Evolutionary conservation across 345 rosid genomes (phyloP), one percentile per base, ranked within the genome.

Genomic region (Citrus unshiu): DNA sequence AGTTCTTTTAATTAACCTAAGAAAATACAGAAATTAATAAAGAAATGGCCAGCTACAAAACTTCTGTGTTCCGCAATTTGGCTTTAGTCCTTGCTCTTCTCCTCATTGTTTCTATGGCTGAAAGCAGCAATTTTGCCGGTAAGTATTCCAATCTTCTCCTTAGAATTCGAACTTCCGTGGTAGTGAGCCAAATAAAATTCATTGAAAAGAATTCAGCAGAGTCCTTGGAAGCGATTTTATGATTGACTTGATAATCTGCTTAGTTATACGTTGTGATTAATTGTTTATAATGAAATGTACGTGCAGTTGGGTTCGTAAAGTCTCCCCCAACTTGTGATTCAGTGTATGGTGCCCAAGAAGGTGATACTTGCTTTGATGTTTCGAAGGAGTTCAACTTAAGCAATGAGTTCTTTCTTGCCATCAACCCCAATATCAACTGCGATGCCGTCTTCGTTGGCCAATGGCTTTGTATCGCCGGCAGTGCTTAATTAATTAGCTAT

Each of bases 391-490:
- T 72, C 77, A 43, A 70, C 2, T 22, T 82, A 59, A 51, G 72
- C 0, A 6, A 73, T 12, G n/a, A 64, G 0, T 2, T 70, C 60
- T 82, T 80, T 6, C 18, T 9, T 3, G 58, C 69, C 9, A 57
- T 84, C 59, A 85, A 87, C 81, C 87, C 84, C 5, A 89, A 87
- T 32, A 70, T 87, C 80, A 58, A 79, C 1, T 85, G 90, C 19
- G 0, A 27, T 6, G 27, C 25, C 0, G 72, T 84, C 72, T 85
- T 85, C 58, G 59, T 81, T 29, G 87, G 87, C 9, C 88, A 85
- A 65, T 86, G 88, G 86, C 73, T 88, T 18, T 85, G 89, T 25
- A 75, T 83, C 30, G 70, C 30, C 9, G 84, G 86, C 60, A 56
- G 51, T 1, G 57, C 81, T 43, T 22, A 25, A 66, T 54, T 46